Base-by-base conservation (phyloP, 768 basidiomycete species). In the Naematelia aurantialba region DNA sequence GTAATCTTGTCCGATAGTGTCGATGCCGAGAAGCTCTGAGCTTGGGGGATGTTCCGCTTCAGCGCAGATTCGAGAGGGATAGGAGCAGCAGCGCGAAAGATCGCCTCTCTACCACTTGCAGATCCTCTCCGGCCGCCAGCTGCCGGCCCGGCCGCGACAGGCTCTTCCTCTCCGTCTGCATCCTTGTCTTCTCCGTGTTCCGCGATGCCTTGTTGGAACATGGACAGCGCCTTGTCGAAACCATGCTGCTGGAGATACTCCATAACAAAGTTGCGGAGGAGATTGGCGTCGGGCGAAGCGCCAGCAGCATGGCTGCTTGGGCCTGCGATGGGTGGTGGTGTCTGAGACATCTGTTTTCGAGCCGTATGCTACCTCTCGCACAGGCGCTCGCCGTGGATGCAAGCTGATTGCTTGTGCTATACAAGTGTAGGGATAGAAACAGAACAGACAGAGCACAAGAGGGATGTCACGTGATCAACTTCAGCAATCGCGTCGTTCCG, bases 21-120 rank as follows among this genome's bases (percentile, higher is more conserved):
- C 22, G 72, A 74, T 12, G 75, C 74, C 25, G 72, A 70, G 12
- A 68, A 24, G 2, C 65, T 56, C 51, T 66, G 65, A 26, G 75
- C 75, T 51, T 73, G 72, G 2, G 75, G 75, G 24, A 77, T 73
- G 58, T 77, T 77, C 26, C 75, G 52, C 58, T 75, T 77, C 25
- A 75, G 55, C 17, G 69, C 62, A 12, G 67, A 64, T 24, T 74
- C 73, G 30, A 74, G 55, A 25, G 61, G 65, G 22, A 69, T 63
- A 3, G 72, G 72, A 24, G 59, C 66, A 1, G 69, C 65, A 27
- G 72, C 69, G 10, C 65, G 51, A 45, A 72, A 67, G 47, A 69
- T 66, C 1, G 72, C 70, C 58, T 72, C 71, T 45, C 60, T 53
- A 2, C 58, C 63, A 21, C 24, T 34, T 19, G 56, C 56, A 22